Conservation (phyloP, 495 filamentous ascomycete species). For the Penicillium longicatenatum region DNA sequence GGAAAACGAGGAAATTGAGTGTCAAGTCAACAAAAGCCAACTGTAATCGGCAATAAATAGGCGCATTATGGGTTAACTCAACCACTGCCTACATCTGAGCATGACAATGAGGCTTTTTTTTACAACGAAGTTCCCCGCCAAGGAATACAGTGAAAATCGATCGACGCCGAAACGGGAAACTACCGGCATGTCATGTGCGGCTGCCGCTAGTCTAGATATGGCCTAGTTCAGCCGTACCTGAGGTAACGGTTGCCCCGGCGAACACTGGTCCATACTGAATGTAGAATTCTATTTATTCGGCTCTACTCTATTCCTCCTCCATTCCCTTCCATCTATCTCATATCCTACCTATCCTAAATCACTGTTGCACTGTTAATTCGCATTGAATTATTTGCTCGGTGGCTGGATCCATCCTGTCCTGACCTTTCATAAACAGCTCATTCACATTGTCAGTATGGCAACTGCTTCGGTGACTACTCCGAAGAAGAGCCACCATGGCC, state of each 20-base stretch:
- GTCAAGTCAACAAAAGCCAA: slow-evolving; percentile 22
- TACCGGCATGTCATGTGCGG: slow-evolving; percentile 36
- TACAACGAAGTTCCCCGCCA: neutral
- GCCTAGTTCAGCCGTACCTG: slow-evolving; percentile 38
- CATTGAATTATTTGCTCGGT: slow-evolving; percentile 20
- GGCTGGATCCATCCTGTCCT: slow-evolving; percentile 10
- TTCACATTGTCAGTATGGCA: slow-evolving; percentile 65
- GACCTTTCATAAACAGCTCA: slow-evolving; percentile 10
- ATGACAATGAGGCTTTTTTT: neutral
- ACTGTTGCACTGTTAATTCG: slow-evolving; percentile 25
- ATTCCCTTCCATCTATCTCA: slow-evolving; percentile 25
- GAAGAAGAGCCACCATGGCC: slow-evolving; percentile 86
- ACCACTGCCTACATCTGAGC: neutral
- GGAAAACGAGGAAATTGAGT: neutral
- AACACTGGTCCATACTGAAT: slow-evolving; percentile 31
- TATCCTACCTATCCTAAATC: slow-evolving; percentile 35
- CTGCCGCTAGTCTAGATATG: slow-evolving; percentile 14
- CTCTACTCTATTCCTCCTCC: slow-evolving; percentile 15
- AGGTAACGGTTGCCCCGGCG: slow-evolving; percentile 47
- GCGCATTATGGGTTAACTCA: neutral
- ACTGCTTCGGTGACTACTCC: slow-evolving; percentile 87
- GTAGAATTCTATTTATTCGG: slow-evolving; percentile 46
- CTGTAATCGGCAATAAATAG: neutral
- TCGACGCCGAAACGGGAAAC: slow-evolving; percentile 25
- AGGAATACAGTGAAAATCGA: slow-evolving; percentile 1